Evolutionary conservation across 2,329 filamentous ascomycete genomes (phyloP), one percentile per base, ranked within the genome.

Genomic region (Neopestalotiopsis sp.): DNA sequence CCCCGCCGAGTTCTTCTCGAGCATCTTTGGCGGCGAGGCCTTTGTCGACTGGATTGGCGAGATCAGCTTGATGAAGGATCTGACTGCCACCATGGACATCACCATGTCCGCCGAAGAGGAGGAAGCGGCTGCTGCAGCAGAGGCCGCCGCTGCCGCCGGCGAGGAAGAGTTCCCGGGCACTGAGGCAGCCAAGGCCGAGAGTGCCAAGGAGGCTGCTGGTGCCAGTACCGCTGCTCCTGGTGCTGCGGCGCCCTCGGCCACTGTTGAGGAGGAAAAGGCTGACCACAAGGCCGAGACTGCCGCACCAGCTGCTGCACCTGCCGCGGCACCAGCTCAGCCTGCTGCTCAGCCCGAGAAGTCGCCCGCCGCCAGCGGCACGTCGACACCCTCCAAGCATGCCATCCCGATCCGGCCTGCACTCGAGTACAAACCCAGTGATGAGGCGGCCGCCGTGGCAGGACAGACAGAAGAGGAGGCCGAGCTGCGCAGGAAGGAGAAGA

Each of bases 41-140:
- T 99, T 99, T 77, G 86, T 92, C 70, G 95, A 99, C 84, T 94
- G 96, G 86, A 98, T 99, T 77, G 96, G 96, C 74, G 96, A 99
- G 86, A 97, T 99, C 75, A 96, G 94, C 65, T 89, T 99, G 69
- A 98, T 99, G 93, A 98, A 98, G 84, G 96, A 99, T 78, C 87
- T 99, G 67, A 98, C 95, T 20, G 94, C 94, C 77, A 97, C 95
- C 59, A 98, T 99, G 95, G 96, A 99, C 77, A 98, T 99, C 74
- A 95, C 94, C 24, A 95, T 94, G 90, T 87, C 93, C 68, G 90
- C 91, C 70, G 89, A 90, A 80, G 93, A 94, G 75, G 91, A 92
- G 73, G 90, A 91, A 71, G 90, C 88, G 60, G 83, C 84, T 2
- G 85, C 78, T 4, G 80, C 85, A 34, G 84, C 86, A 49, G 34